Percentiles rank a stretch among this genome's conserved stretches.
Conservation (phyloP, 1,284 basidiomycete species). For the Kwoniella shivajii region DNA sequence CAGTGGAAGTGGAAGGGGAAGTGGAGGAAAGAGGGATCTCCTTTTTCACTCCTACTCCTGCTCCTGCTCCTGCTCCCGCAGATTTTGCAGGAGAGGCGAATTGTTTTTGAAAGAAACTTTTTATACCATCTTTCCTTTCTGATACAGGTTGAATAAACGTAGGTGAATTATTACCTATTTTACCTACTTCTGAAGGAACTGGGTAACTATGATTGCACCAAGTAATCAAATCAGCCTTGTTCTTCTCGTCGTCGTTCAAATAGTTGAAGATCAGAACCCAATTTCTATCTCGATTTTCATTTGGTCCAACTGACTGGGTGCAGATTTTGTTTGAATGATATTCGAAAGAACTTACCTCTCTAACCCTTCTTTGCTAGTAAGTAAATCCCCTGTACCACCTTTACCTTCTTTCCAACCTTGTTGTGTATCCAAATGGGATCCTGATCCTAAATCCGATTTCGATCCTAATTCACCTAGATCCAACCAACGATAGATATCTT, state of each 20-base stretch:
- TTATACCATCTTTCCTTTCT: conserved; percentile 80
- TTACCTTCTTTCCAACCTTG: conserved; percentile 65
- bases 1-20: background rate
- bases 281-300: too few relatives aligned
- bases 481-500: conserved; percentile 74
- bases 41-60: too few relatives aligned
- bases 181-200: conserved; percentile 88
- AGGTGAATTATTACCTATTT: conserved; percentile 78
- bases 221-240: too few relatives aligned
- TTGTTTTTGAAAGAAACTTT: conserved; percentile 80
- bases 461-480: conserved; percentile 67
- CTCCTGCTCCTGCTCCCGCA: too few relatives aligned
- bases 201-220: conserved; percentile 70
- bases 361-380: conserved; percentile 71
- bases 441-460: too few relatives aligned
- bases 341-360: conserved; percentile 62
- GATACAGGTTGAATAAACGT: conserved; percentile 80
- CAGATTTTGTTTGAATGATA: background rate
- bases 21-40: background rate
- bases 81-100: conserved; percentile 32
- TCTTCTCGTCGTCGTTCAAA: too few relatives aligned
- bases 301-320: too few relatives aligned
- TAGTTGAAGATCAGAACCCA: too few relatives aligned
- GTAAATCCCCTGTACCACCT: conserved; percentile 57
- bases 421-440: too few relatives aligned